Conservation (phyloP, 2,329 filamentous ascomycete species). For the Penicillium digitatum region DNA sequence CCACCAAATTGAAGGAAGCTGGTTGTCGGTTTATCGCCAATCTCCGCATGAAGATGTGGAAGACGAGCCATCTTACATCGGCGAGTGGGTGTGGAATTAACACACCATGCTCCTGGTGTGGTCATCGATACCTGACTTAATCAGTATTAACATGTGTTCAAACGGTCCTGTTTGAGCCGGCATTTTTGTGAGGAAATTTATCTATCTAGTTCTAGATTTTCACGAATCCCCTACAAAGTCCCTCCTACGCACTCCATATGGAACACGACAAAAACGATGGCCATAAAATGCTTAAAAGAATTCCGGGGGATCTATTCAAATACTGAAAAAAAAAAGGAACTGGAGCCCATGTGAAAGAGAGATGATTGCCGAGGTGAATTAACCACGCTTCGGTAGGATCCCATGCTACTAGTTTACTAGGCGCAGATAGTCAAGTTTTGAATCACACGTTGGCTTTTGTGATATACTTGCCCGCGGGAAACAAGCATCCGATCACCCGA, state of each 20-base stretch:
- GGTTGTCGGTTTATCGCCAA: not conserved
- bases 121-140: not conserved
- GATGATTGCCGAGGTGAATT: not conserved
- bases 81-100: not conserved
- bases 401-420: not conserved
- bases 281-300: not conserved
- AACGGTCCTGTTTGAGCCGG: not conserved
- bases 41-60: not conserved
- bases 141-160: not conserved
- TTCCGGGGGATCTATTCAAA: not conserved
- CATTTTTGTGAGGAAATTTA: not conserved
- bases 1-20: not conserved
- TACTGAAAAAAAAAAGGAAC: not conserved
- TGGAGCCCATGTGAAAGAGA: not conserved
- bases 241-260: not conserved
- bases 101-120: not conserved
- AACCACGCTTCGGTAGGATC: not conserved
- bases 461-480: constrained; percentile 7
- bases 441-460: constrained; percentile 10
- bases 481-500: constrained; percentile 12
- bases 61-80: not conserved
- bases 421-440: constrained; percentile 2
- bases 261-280: not conserved
- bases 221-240: not conserved
- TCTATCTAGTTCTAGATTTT: not conserved